phyloP scores from a whole-genome alignment of 495 filamentous ascomycete genomes.

The Trichocladium uniseriatum region DNA sequence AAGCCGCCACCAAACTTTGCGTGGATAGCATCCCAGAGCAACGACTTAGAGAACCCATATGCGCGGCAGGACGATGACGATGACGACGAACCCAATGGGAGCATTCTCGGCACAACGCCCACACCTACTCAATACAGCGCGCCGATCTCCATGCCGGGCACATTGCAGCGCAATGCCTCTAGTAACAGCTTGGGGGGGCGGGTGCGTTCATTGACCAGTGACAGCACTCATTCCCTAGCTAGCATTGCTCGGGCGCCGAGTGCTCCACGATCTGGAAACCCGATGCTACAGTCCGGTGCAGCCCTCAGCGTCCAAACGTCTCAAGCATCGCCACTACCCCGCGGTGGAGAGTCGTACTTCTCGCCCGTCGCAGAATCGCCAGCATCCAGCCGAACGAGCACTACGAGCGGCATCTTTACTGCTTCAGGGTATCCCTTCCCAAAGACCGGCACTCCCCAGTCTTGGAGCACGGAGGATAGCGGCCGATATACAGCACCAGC shows the following conservation, averaged over 20 bases:
- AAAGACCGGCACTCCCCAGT: constrained; percentile 55
- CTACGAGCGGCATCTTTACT: constrained; percentile 48
- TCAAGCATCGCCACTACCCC: constrained; percentile 40
- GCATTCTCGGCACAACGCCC: constrained; percentile 10
- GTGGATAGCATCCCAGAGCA: constrained; percentile 59
- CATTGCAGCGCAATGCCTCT: constrained; percentile 68
- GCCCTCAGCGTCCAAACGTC: constrained; percentile 62
- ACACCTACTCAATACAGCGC: constrained; percentile 14
- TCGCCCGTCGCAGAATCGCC: constrained; percentile 81
- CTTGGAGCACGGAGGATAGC: constrained; percentile 54
- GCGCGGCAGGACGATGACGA: constrained; percentile 76
- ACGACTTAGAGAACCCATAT: constrained; percentile 63
- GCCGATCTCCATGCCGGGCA: constrained; percentile 20
- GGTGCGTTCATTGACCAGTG: constrained; percentile 67
- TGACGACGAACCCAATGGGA: constrained; percentile 40
- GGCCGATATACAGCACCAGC: constrained; percentile 84
- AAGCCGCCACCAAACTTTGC: constrained; percentile 52
- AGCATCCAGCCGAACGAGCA: constrained; percentile 69
- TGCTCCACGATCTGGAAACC: constrained; percentile 63
- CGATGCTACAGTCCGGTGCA: constrained; percentile 41
- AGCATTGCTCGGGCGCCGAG: constrained; percentile 42
- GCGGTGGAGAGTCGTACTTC: constrained; percentile 69
- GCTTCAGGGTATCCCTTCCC: constrained; percentile 63
- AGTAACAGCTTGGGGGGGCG: constrained; percentile 75
- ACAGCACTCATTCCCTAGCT: constrained; percentile 48